A percentile compares a stretch with the other conserved stretches of the same genome.
Evolutionary conservation across 2,329 filamentous ascomycete species (phyloP).

Genomic region (Verticillium klebahnii): DNA sequence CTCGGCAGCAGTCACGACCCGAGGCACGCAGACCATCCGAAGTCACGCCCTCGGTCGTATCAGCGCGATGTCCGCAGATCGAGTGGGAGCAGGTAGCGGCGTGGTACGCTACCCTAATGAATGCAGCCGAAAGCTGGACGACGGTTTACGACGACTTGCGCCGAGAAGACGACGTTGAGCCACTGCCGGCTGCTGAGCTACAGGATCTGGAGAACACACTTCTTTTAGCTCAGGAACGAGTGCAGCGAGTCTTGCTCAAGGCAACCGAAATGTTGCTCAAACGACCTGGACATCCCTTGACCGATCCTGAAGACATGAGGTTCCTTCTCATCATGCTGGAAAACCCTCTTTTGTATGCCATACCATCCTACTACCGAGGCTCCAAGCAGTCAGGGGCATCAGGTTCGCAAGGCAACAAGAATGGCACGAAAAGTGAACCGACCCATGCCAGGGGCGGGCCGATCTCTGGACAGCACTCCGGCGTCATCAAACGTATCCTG

Average conservation of each 20-base stretch:
- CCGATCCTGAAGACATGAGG: conserved; percentile 64
- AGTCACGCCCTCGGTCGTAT: conserved; percentile 38
- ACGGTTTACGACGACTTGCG: conserved; percentile 51
- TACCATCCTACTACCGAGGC: conserved; percentile 34
- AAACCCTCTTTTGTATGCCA: conserved; percentile 68
- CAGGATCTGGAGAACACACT: conserved; percentile 41
- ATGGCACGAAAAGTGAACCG: conserved; percentile 2
- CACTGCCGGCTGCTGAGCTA: conserved; percentile 29
- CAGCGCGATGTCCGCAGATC: conserved; percentile 60
- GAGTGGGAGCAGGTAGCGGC: conserved; percentile 67
- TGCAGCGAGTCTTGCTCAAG: conserved; percentile 68
- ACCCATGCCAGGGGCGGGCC: conserved; percentile 31
- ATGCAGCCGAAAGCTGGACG: conserved; percentile 64
- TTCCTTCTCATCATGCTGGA: conserved; percentile 74
- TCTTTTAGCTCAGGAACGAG: conserved; percentile 59
- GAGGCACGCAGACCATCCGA: conserved; percentile 12
- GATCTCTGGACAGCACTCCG: conserved; percentile 66
- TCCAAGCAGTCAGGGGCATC: conserved; percentile 22
- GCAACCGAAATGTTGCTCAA: conserved; percentile 75
- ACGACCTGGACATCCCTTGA: conserved; percentile 67
- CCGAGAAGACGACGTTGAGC: conserved; percentile 21
- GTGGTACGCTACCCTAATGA: conserved; percentile 70
- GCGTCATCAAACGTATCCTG: conserved; percentile 78
- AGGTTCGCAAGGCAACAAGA: background rate
- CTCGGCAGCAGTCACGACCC: conserved; percentile 20